phyloP scores from a whole-genome alignment of 1,139 yeast genomes.

The Arxiozyma slooffiae region DNA sequence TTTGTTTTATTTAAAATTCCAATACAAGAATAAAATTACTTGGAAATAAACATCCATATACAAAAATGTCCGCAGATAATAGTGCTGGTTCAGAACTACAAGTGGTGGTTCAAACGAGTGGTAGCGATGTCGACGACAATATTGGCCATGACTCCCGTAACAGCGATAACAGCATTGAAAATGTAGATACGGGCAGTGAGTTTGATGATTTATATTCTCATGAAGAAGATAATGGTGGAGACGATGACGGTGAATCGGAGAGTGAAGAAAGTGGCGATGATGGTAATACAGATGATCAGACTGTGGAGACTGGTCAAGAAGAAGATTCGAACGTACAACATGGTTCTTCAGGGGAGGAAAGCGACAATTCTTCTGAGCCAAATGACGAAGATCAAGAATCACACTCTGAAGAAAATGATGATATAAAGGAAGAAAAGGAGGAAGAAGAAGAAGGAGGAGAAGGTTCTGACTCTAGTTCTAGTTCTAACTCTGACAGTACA shows the following conservation, averaged over 20 bases:
- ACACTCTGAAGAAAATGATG: too few species aligned
- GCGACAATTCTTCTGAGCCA: too few species aligned
- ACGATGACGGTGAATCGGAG: neutral
- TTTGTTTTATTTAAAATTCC: too few species aligned
- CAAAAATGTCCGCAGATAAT: neutral
- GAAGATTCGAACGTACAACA: neutral
- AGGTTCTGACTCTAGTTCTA: conserved; percentile 4
- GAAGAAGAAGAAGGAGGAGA: conserved; percentile 9
- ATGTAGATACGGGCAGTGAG: conserved; percentile 1
- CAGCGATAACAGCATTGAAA: neutral
- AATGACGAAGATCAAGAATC: too few species aligned
- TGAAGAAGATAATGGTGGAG: conserved; percentile 3
- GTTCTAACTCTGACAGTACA: conserved; percentile 9
- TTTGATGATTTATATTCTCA: conserved; percentile 1
- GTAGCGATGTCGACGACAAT: neutral
- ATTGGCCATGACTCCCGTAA: neutral
- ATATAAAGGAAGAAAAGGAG: too few species aligned
- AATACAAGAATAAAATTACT: neutral
- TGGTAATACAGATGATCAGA: neutral
- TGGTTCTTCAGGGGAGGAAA: too few species aligned
- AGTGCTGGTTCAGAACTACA: neutral
- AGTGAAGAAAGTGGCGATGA: neutral
- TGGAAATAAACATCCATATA: too few species aligned
- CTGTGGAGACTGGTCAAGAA: neutral
- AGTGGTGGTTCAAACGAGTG: neutral